Evolutionary conservation across 2,329 filamentous ascomycete species (phyloP).

Genomic region (Pestalotiopsis sp.): DNA sequence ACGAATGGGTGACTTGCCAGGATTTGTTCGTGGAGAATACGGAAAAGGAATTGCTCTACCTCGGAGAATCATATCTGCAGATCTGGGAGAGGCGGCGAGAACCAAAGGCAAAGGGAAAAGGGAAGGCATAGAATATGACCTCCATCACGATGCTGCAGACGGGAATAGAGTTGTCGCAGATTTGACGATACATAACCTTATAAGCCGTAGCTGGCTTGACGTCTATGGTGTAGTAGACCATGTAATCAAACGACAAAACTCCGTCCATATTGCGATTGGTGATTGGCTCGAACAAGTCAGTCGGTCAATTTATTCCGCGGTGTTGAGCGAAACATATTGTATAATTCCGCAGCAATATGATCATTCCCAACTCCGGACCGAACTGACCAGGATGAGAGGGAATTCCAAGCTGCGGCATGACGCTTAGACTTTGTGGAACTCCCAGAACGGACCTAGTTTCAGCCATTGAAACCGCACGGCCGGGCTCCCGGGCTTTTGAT

Average conservation of each 20-base stretch:
- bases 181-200: not conserved
- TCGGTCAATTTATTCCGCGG: not conserved
- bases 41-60: slow-evolving; percentile 85
- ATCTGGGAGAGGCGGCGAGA: slow-evolving; percentile 86
- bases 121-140: slow-evolving; percentile 1
- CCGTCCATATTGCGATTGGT: not conserved
- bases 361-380: not conserved
- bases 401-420: not conserved
- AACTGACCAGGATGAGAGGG: not conserved
- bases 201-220: not conserved
- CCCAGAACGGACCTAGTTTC: not conserved
- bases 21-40: slow-evolving; percentile 92
- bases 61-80: slow-evolving; percentile 93
- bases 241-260: not conserved
- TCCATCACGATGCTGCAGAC: not conserved
- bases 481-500: not conserved
- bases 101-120: slow-evolving; percentile 42
- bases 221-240: not conserved
- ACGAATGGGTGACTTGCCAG: slow-evolving; percentile 92
- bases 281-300: not conserved
- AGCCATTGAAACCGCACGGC: not conserved
- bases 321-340: not conserved
- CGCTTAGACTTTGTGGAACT: not conserved
- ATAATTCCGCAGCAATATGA: not conserved
- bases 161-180: not conserved